Percentiles rank a stretch among this genome's conserved stretches.
These are phyloP conservation scores for Linderniella brevidens DNA, from an alignment of 257 asterid genomes.

Conservation along the genomic window DNA sequence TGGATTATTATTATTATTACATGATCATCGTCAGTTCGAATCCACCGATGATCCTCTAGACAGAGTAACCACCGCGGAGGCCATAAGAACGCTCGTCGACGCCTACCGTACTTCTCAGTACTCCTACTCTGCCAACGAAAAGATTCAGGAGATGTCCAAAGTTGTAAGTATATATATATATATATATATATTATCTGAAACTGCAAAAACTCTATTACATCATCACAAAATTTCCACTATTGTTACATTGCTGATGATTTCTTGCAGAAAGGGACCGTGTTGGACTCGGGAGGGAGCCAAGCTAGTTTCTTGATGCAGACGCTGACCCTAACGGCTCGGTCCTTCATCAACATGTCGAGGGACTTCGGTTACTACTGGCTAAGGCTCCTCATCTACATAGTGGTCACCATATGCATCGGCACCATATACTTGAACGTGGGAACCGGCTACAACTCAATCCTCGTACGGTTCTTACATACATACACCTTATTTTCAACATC, in stretches of 20 bases:
- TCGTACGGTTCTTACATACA: constrained; percentile 38
- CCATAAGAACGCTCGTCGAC: constrained; percentile 52
- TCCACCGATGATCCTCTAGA: constrained; percentile 84
- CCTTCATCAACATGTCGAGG: constrained; percentile 91
- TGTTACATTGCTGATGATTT: not conserved
- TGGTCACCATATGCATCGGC: constrained; percentile 93
- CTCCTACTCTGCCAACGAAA: constrained; percentile 41
- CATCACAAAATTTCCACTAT: not conserved
- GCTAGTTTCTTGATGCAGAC: constrained; percentile 96
- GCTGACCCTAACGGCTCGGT: constrained; percentile 68
- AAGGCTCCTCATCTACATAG: constrained; percentile 84
- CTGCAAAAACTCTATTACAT: not conserved
- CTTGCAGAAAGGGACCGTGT: constrained; percentile 80
- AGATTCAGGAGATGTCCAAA: constrained; percentile 80
- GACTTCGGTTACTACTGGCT: constrained; percentile 99
- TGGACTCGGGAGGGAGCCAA: constrained; percentile 96
- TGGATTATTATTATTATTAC: not conserved
- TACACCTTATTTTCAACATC: not conserved
- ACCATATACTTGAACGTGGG: constrained; percentile 89
- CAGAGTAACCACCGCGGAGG: constrained; percentile 72
- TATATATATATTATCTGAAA: too few species aligned
- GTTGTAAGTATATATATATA: constrained; percentile 31
- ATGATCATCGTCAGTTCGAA: constrained; percentile 60
- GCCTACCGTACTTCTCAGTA: constrained; percentile 52
- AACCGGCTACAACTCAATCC: constrained; percentile 76